These are phyloP conservation scores for Apostasia ramifera DNA, from an alignment of 106 monocot species.

Conservation along the genomic window DNA sequence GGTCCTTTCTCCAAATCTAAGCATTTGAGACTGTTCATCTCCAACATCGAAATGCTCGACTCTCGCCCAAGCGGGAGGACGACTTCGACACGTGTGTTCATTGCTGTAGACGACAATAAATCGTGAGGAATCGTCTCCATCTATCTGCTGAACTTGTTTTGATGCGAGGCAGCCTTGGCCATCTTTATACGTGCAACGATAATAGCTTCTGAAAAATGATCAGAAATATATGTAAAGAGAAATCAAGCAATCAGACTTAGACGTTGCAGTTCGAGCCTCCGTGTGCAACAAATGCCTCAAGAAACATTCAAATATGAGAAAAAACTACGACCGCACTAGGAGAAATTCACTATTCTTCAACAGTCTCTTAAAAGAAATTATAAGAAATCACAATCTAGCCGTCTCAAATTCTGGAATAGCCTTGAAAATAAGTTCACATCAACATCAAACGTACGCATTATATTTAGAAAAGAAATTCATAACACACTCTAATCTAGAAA, in stretches of 20 bases:
- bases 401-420: background rate
- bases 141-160: background rate
- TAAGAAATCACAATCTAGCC: background rate
- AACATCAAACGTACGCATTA: too few relatives aligned
- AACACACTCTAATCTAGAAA: too few relatives aligned
- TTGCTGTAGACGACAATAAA: background rate
- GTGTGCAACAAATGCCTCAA: background rate
- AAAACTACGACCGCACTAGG: background rate
- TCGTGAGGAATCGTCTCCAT: background rate
- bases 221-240: background rate
- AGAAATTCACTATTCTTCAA: background rate
- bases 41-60: too few relatives aligned
- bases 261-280: too few relatives aligned
- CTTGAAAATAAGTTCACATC: too few relatives aligned
- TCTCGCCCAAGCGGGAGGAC: too few relatives aligned
- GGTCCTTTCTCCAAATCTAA: too few relatives aligned
- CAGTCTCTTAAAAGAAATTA: background rate
- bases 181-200: background rate
- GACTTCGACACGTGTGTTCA: background rate
- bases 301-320: background rate
- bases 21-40: too few relatives aligned
- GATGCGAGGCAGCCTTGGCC: background rate
- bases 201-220: background rate
- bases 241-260: background rate
- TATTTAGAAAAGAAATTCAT: too few relatives aligned